Evolutionary conservation across 2,329 filamentous ascomycete genomes (phyloP).

Genomic region (Colletotrichum chlorophyti): DNA sequence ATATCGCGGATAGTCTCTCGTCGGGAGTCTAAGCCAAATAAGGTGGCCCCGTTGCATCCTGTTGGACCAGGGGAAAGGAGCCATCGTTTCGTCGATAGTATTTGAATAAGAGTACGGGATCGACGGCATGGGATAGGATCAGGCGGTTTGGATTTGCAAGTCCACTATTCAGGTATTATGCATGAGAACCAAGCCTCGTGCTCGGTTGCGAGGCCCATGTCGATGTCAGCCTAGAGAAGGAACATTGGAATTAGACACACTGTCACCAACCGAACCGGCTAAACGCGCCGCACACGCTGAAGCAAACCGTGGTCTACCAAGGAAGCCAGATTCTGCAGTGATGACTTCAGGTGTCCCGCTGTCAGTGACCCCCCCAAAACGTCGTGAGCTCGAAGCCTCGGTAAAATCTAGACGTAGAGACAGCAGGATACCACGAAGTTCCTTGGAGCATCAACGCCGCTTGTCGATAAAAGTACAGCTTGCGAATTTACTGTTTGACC

Average conservation of each 20-base stretch:
- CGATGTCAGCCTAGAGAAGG: background rate
- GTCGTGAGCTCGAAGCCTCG: background rate
- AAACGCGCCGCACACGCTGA: no score
- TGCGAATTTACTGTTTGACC: conserved; percentile 24
- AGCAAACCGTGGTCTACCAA: no score
- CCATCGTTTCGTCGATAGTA: conserved; percentile 2
- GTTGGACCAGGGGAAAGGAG: background rate
- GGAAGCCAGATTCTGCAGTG: no score
- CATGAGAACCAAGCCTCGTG: background rate
- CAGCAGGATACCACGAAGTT: background rate
- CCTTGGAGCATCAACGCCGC: background rate
- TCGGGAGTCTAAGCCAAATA: conserved; percentile 12
- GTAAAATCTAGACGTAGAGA: background rate
- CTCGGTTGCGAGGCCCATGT: background rate
- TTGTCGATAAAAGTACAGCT: conserved; percentile 26
- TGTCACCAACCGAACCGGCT: no score
- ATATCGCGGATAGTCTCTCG: background rate
- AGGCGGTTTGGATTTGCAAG: background rate
- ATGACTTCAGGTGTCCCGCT: no score
- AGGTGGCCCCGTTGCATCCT: background rate
- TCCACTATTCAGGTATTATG: background rate
- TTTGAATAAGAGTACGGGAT: background rate
- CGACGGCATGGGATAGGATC: background rate
- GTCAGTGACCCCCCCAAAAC: conserved; percentile 1
- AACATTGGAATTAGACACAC: background rate